A percentile compares a stretch with the other conserved stretches of the same genome.
phyloP scores from a whole-genome alignment of 1,284 basidiomycete species.

The Ustilago xerochloae region DNA sequence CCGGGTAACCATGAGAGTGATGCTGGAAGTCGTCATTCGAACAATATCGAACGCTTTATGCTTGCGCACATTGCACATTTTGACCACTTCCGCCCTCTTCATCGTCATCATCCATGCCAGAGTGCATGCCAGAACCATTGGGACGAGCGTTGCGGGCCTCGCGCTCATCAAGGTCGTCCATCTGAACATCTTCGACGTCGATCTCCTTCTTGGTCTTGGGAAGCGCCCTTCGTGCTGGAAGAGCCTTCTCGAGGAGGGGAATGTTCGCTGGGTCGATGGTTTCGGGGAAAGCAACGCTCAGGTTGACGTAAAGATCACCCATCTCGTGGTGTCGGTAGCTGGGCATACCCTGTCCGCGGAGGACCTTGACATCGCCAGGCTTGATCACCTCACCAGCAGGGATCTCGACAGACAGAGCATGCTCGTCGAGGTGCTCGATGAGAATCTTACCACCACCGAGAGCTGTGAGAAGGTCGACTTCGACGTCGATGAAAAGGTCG shows the following conservation, averaged over 20 bases:
- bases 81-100: constrained; percentile 71
- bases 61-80: constrained; percentile 46
- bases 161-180: constrained; percentile 84
- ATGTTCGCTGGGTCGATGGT: constrained; percentile 78
- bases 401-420: constrained; percentile 84
- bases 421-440: constrained; percentile 94
- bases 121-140: constrained; percentile 69
- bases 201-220: constrained; percentile 77
- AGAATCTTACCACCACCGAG: constrained; percentile 90
- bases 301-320: constrained; percentile 90
- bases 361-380: constrained; percentile 89
- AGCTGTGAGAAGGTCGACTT: constrained; percentile 93
- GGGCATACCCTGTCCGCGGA: constrained; percentile 96
- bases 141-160: constrained; percentile 72
- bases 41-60: no score
- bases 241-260: constrained; percentile 83
- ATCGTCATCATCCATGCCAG: constrained; percentile 81
- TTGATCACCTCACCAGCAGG: constrained; percentile 88
- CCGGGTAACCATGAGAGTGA: no score
- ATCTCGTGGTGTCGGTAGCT: constrained; percentile 96
- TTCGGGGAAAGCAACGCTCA: constrained; percentile 91
- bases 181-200: constrained; percentile 83
- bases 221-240: constrained; percentile 81
- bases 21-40: no score
- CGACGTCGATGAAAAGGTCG: constrained; percentile 86